Conservation (phyloP, 2,329 filamentous ascomycete species). For the Rutstroemia sp. region DNA sequence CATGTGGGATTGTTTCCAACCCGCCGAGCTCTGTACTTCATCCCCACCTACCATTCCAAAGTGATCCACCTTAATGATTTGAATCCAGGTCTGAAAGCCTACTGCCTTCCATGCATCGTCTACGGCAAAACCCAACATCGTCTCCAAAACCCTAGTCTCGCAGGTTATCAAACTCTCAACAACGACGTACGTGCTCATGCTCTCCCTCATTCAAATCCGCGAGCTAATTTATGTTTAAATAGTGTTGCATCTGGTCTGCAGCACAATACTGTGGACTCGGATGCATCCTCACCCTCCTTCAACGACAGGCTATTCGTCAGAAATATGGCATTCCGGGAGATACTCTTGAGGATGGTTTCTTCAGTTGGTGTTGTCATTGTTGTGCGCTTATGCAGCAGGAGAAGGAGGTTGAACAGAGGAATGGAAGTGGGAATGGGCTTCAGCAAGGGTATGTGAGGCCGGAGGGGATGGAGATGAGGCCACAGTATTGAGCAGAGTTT, state of each 20-base stretch:
- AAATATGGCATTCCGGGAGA: constrained; percentile 25
- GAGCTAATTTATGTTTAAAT: constrained; percentile 13
- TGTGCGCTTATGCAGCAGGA: constrained; percentile 24
- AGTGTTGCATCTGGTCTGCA: constrained; percentile 3
- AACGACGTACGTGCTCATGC: constrained; percentile 11
- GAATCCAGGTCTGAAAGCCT: constrained; percentile 19
- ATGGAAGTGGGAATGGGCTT: neutral
- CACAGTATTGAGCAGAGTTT: too few species aligned
- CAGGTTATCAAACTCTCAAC: constrained; percentile 21
- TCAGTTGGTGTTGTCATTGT: constrained; percentile 30
- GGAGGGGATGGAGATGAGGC: constrained; percentile 10
- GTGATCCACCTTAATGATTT: neutral
- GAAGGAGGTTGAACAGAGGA: constrained; percentile 21
- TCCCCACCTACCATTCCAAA: neutral
- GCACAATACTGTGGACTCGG: constrained; percentile 14
- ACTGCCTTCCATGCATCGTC: constrained; percentile 24
- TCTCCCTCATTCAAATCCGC: neutral
- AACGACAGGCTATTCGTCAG: constrained; percentile 18
- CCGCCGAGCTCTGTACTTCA: neutral
- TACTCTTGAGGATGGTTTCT: constrained; percentile 31
- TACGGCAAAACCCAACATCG: constrained; percentile 23
- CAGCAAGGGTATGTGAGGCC: constrained; percentile 11
- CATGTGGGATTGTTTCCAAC: constrained; percentile 6
- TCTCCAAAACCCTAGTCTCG: constrained; percentile 18
- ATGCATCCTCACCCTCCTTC: constrained; percentile 17